These are phyloP conservation scores for Plasmopara viticola DNA, from an alignment of 352 stramenopile species.

Conservation along the genomic window DNA sequence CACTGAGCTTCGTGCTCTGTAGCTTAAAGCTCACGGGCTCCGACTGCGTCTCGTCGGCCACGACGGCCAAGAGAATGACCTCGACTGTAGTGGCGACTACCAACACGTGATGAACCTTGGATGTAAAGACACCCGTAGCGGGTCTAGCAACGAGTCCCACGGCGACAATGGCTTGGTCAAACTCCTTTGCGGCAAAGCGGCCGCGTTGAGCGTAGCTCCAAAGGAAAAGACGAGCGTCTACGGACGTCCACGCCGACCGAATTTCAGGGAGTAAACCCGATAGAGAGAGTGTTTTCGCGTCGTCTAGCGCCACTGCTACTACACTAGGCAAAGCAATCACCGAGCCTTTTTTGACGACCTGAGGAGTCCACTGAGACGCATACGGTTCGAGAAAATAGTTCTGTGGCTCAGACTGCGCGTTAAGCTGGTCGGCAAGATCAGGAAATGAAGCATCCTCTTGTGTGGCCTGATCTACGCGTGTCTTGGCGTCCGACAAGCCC, in stretches of 20 bases:
- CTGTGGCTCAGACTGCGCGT: slow-evolving; percentile 77
- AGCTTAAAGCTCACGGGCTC: slow-evolving; percentile 34
- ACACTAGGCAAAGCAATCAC: slow-evolving; percentile 61
- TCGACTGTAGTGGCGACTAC: slow-evolving; percentile 94
- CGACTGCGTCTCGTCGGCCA: slow-evolving; percentile 41
- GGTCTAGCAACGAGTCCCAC: slow-evolving; percentile 86
- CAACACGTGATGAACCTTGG: slow-evolving; percentile 91
- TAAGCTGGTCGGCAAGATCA: slow-evolving; percentile 74
- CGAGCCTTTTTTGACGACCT: slow-evolving; percentile 69
- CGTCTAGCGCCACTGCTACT: slow-evolving; percentile 64
- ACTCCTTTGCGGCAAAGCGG: slow-evolving; percentile 85
- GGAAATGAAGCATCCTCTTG: slow-evolving; percentile 71
- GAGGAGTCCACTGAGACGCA: slow-evolving; percentile 67
- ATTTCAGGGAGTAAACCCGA: slow-evolving; percentile 90
- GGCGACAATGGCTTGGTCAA: slow-evolving; percentile 89
- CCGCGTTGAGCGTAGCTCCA: slow-evolving; percentile 89
- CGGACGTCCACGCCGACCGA: slow-evolving; percentile 91
- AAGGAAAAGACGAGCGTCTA: slow-evolving; percentile 92
- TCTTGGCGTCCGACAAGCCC: slow-evolving; percentile 64
- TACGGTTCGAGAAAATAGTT: slow-evolving; percentile 89
- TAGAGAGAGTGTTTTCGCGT: slow-evolving; percentile 64
- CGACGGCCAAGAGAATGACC: slow-evolving; percentile 89
- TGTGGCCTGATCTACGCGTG: slow-evolving; percentile 61
- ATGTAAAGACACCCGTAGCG: slow-evolving; percentile 88
- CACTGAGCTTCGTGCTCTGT: slow-evolving; percentile 82